These are phyloP conservation scores for Paracoccidioides brasiliensis DNA, from an alignment of 2,329 filamentous ascomycete species.

Conservation along the genomic window DNA sequence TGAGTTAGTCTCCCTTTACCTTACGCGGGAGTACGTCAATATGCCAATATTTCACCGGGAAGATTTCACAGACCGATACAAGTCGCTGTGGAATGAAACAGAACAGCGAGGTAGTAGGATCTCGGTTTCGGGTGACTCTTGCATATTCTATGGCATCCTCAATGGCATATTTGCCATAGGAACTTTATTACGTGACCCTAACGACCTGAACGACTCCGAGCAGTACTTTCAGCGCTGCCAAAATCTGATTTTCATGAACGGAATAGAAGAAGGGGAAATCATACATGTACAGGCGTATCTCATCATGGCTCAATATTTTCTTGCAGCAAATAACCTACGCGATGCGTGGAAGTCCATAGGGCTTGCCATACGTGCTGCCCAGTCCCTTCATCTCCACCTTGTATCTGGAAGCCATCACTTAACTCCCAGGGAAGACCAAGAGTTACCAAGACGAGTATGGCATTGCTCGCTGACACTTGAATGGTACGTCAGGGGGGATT, in stretches of 20 bases:
- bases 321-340: constrained; percentile 12
- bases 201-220: constrained; percentile 6
- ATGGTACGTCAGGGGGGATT: constrained; percentile 4
- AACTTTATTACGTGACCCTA: constrained; percentile 6
- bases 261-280: constrained; percentile 7
- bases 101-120: background rate
- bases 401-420: constrained; percentile 11
- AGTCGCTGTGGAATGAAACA: constrained; percentile 1
- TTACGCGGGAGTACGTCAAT: constrained; percentile 17
- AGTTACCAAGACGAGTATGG: constrained; percentile 16
- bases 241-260: constrained; percentile 9
- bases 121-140: constrained; percentile 2
- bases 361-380: constrained; percentile 13
- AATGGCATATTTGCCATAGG: constrained; percentile 14
- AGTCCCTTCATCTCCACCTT: constrained; percentile 13
- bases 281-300: constrained; percentile 14
- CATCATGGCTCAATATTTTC: constrained; percentile 15
- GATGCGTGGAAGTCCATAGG: constrained; percentile 16
- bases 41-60: constrained; percentile 15
- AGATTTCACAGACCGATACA: constrained; percentile 12
- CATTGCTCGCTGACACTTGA: constrained; percentile 17
- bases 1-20: constrained; percentile 11
- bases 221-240: constrained; percentile 13
- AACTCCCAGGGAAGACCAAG: constrained; percentile 9
- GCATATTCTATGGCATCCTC: constrained; percentile 11